These are phyloP conservation scores for Leishmania guyanensis DNA, from an alignment of 208 protist genomes.

Conservation along the genomic window DNA sequence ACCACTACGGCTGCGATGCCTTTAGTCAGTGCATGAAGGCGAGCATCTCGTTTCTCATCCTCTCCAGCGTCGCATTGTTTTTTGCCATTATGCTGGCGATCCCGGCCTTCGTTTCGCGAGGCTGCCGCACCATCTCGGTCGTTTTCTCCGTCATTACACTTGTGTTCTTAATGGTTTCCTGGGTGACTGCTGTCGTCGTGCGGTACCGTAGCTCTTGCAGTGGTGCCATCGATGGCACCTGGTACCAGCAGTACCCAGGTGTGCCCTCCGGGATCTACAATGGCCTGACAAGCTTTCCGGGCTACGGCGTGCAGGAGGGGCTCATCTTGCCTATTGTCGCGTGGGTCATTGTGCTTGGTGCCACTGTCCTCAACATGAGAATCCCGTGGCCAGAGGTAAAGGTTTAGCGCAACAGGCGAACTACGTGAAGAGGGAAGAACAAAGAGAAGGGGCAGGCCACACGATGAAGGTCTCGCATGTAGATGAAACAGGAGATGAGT, in stretches of 20 bases:
- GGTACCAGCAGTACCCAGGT: conserved; percentile 44
- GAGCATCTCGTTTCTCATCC: conserved; percentile 61
- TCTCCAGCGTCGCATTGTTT: conserved; percentile 41
- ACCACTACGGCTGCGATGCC: conserved; percentile 52
- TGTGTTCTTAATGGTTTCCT: conserved; percentile 50
- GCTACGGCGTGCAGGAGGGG: conserved; percentile 60
- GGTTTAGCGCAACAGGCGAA: background rate
- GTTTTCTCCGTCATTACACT: conserved; percentile 37
- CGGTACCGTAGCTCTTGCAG: conserved; percentile 43
- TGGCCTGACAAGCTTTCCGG: conserved; percentile 42
- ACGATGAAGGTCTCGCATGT: too few species aligned
- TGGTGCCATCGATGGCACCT: conserved; percentile 2
- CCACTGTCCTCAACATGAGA: conserved; percentile 47
- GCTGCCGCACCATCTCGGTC: conserved; percentile 44
- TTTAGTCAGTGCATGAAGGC: conserved; percentile 67
- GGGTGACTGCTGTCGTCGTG: conserved; percentile 49
- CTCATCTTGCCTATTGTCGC: conserved; percentile 49
- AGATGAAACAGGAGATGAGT: too few species aligned
- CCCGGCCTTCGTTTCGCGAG: conserved; percentile 35
- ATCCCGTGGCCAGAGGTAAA: conserved; percentile 35
- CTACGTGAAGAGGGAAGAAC: background rate
- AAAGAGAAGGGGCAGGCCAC: too few species aligned
- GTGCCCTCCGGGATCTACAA: conserved; percentile 52
- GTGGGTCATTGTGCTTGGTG: conserved; percentile 38
- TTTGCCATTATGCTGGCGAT: conserved; percentile 42